Evolutionary conservation across 352 stramenopile genomes (phyloP).

Genomic region (Plasmopara viticola): DNA sequence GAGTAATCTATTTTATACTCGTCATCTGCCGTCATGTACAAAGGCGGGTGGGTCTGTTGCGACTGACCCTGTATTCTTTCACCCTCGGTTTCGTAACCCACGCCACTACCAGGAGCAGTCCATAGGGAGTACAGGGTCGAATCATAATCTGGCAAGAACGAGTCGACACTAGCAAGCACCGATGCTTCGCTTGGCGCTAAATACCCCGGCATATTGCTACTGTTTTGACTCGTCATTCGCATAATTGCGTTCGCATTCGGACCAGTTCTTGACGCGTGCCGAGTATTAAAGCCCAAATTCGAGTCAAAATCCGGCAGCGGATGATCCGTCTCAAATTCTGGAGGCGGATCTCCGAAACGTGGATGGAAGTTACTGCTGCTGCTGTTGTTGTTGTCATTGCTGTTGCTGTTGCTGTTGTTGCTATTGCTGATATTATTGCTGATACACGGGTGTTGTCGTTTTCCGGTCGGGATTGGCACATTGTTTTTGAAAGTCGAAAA

Average conservation of each 20-base stretch:
- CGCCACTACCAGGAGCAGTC: constrained; percentile 39
- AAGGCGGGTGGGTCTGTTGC: constrained; percentile 16
- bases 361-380: constrained; percentile 14
- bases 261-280: constrained; percentile 7
- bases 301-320: constrained; percentile 40
- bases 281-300: constrained; percentile 28
- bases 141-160: constrained; percentile 66
- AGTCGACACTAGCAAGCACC: constrained; percentile 46
- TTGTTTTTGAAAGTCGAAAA: constrained; percentile 3
- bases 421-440: constrained; percentile 13
- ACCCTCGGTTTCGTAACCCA: constrained; percentile 49
- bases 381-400: constrained; percentile 11
- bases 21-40: constrained; percentile 46
- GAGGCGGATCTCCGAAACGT: constrained; percentile 24
- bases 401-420: constrained; percentile 12
- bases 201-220: constrained; percentile 21
- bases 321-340: constrained; percentile 38
- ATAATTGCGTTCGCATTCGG: constrained; percentile 9
- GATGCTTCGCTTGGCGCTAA: constrained; percentile 33
- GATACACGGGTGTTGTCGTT: constrained; percentile 14
- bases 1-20: constrained; percentile 74
- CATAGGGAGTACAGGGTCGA: constrained; percentile 64
- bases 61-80: constrained; percentile 19
- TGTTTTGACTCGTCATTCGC: constrained; percentile 4
- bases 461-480: constrained; percentile 7